phyloP scores from a whole-genome alignment of 495 filamentous ascomycete species.

The Penicillium maclennaniae region DNA sequence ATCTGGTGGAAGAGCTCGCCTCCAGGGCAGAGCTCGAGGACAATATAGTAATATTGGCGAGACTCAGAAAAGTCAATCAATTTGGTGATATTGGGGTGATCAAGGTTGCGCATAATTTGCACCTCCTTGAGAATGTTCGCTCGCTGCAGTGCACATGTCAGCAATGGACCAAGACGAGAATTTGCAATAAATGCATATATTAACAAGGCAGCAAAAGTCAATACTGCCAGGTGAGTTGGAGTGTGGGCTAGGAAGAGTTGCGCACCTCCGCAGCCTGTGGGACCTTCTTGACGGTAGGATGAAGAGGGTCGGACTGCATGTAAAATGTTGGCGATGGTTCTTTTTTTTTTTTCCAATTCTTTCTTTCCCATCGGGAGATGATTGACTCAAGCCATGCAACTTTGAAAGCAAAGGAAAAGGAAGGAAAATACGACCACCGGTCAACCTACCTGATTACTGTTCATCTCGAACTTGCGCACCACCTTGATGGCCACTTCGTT shows the following conservation, averaged over 20 bases:
- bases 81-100: constrained; percentile 93
- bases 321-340: constrained; percentile 36
- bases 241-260: constrained; percentile 36
- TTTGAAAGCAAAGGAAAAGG: constrained; percentile 5
- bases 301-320: constrained; percentile 67
- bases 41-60: constrained; percentile 92
- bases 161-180: background rate
- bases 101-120: constrained; percentile 94
- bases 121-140: constrained; percentile 98
- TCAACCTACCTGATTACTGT: constrained; percentile 81
- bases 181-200: constrained; percentile 1
- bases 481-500: constrained; percentile 96
- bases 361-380: background rate
- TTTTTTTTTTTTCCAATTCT: background rate
- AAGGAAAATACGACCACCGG: constrained; percentile 16
- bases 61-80: constrained; percentile 93
- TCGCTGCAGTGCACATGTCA: constrained; percentile 53
- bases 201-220: constrained; percentile 3
- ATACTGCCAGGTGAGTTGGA: constrained; percentile 15
- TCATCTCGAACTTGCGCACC: constrained; percentile 98
- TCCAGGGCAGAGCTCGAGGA: constrained; percentile 91
- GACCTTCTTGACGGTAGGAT: constrained; percentile 91
- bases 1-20: constrained; percentile 99
- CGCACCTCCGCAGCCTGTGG: constrained; percentile 98
- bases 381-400: background rate